Percentiles rank a stretch among this genome's conserved stretches.
These are phyloP conservation scores for Fraxinus angustifolia DNA, from an alignment of 305 asterid species.

Conservation along the genomic window DNA sequence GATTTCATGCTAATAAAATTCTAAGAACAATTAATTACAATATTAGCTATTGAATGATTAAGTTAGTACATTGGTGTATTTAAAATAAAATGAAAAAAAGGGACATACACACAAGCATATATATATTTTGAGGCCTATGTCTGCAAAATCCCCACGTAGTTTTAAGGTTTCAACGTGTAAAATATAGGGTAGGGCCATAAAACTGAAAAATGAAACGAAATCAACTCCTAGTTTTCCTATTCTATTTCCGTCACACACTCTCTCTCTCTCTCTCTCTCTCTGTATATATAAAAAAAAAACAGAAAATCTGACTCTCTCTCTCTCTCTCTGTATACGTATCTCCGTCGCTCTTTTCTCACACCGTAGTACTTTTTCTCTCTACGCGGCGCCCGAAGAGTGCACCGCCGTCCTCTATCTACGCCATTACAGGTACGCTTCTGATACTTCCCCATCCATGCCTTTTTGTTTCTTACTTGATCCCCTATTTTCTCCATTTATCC, in stretches of 20 bases:
- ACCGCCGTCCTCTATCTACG: slow-evolving; percentile 7
- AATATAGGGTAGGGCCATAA: neutral
- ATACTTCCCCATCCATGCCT: neutral
- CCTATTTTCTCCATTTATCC: neutral
- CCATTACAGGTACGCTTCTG: neutral
- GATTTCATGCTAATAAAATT: neutral
- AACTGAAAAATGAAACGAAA: neutral
- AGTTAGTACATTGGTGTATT: neutral
- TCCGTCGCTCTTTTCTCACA: neutral
- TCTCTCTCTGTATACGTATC: neutral
- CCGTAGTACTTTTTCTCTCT: neutral
- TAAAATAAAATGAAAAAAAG: neutral
- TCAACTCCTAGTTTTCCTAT: neutral
- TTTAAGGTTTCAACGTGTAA: neutral
- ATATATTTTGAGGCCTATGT: neutral
- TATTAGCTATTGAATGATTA: neutral
- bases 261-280: neutral
- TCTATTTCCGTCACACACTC: neutral
- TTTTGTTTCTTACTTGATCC: slow-evolving; percentile 26
- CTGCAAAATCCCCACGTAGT: neutral
- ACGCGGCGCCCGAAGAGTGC: neutral
- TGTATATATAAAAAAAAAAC: neutral
- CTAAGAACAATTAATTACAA: neutral
- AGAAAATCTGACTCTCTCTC: neutral
- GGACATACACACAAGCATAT: neutral